Percentiles rank a stretch among this genome's conserved stretches.
phyloP scores from a whole-genome alignment of 371 early-diverging fungal genomes.

The Fennellomyces sp. region DNA sequence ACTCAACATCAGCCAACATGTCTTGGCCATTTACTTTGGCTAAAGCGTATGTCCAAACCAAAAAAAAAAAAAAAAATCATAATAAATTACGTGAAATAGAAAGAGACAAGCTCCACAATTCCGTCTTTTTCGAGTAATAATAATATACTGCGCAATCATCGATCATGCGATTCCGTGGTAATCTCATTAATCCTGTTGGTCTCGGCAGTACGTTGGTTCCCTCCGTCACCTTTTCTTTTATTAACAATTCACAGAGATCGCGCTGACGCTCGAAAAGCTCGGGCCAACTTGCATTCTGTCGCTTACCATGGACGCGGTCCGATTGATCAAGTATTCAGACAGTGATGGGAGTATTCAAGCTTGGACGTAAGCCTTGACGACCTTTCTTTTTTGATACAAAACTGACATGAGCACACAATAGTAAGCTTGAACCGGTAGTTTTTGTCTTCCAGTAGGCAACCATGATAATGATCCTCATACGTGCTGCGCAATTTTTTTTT shows the following conservation, averaged over 20 bases:
- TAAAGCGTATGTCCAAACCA: background rate
- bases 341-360: conserved; percentile 50
- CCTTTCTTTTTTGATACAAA: conserved; percentile 5
- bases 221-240: background rate
- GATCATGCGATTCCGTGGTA: conserved; percentile 34
- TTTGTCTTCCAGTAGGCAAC: too few relatives aligned
- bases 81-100: too few relatives aligned
- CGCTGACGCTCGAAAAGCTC: conserved; percentile 39
- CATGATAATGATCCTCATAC: too few relatives aligned
- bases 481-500: background rate
- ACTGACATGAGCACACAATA: background rate
- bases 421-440: conserved; percentile 32
- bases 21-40: conserved; percentile 74
- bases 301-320: conserved; percentile 42
- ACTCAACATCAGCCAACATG: conserved; percentile 75
- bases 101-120: background rate
- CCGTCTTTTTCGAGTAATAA: background rate
- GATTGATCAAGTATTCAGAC: conserved; percentile 50
- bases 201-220: conserved; percentile 22
- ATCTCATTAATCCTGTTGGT: conserved; percentile 29
- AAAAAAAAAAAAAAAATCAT: too few relatives aligned
- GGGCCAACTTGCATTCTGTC: conserved; percentile 44
- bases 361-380: conserved; percentile 49
- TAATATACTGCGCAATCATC: too few relatives aligned
- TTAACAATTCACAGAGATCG: conserved; percentile 25